Base-by-base conservation (phyloP, 176 grass and related monocot genomes). In the Oryza glaberrima region DNA sequence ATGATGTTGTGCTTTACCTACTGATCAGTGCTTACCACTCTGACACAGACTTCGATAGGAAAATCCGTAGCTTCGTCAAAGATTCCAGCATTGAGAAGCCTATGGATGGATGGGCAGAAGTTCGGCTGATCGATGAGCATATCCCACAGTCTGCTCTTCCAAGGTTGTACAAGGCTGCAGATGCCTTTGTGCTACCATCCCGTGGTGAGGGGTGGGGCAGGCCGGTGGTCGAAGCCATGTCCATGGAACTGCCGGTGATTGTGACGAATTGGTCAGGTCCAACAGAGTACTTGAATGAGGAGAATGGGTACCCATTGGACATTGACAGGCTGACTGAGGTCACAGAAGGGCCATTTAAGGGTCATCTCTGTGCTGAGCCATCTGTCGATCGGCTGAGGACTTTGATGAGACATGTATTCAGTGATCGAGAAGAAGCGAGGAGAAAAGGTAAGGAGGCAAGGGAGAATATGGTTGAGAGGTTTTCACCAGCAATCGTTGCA, bases 201-300 rank as follows among this genome's bases (percentile, higher is more conserved):
- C 77, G 84, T 61, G 92, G 92, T 3, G 89, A 94, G 79, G 92
- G 92, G 0, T 94, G 89, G 92, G 89, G 92, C 44, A 84, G 92
- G 40, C 92, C 89, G 0, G 79, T 94, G 40, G 92, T 94, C 0
- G 92, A 94, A 83, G 89, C 87, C 43, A 94, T 94, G 92, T 81
- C 89, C 52, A 94, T 94, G 92, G 86, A 85, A 65, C 36, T 91
- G 52, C 92, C 92, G 0, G 89, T 91, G 84, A 89, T 94, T 51
- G 89, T 84, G 35, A 94, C 89, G 0, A 91, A 91, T 47, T 94
- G 92, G 92, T 94, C 92, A 5, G 92, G 89, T 16, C 87, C 92
- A 64, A 91, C 84, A 0, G 92, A 94, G 70, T 91, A 94, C 65
- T 67, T 94, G 63, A 94, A 81, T 12, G 81, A 85, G 78, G 86